phyloP scores from a whole-genome alignment of 1,284 basidiomycete genomes.

The Pyrrhoderma noxium region DNA sequence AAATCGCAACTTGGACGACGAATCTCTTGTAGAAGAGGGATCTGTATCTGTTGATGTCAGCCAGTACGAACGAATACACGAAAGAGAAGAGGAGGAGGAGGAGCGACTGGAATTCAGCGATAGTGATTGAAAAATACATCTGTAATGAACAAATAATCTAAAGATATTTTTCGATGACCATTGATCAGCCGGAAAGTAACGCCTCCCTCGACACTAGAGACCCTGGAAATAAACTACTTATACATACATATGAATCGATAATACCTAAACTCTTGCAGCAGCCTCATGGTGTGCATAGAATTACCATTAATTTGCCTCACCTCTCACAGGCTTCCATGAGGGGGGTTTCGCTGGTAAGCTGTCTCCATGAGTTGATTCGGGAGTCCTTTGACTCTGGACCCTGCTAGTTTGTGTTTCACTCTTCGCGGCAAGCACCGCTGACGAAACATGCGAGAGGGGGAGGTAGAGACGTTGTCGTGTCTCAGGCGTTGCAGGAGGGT shows the following conservation, averaged over 20 bases:
- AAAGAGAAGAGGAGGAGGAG: constrained; percentile 56
- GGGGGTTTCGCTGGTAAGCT: constrained; percentile 38
- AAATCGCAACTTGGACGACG: constrained; percentile 62
- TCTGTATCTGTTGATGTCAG: constrained; percentile 79
- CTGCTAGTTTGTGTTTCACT: constrained; percentile 11
- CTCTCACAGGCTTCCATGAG: constrained; percentile 18
- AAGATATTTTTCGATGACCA: no score
- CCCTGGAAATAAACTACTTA: no score
- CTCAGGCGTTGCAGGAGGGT: constrained; percentile 14
- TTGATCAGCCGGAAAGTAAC: no score
- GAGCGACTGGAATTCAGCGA: constrained; percentile 69
- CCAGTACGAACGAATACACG: constrained; percentile 70
- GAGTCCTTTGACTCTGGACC: constrained; percentile 33
- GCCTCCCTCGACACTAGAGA: no score
- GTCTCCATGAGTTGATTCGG: constrained; percentile 51
- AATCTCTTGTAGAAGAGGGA: constrained; percentile 75
- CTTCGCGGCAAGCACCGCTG: constrained; percentile 27
- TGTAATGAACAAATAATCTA: neutral
- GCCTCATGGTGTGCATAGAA: neutral
- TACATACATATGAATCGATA: neutral
- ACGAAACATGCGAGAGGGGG: constrained; percentile 19
- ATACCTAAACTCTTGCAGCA: constrained; percentile 2
- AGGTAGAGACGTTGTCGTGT: constrained; percentile 9
- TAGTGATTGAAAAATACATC: constrained; percentile 48
- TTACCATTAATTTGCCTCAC: constrained; percentile 7